Evolutionary conservation across 495 filamentous ascomycete species (phyloP).

Genomic region (Talaromyces ruber): DNA sequence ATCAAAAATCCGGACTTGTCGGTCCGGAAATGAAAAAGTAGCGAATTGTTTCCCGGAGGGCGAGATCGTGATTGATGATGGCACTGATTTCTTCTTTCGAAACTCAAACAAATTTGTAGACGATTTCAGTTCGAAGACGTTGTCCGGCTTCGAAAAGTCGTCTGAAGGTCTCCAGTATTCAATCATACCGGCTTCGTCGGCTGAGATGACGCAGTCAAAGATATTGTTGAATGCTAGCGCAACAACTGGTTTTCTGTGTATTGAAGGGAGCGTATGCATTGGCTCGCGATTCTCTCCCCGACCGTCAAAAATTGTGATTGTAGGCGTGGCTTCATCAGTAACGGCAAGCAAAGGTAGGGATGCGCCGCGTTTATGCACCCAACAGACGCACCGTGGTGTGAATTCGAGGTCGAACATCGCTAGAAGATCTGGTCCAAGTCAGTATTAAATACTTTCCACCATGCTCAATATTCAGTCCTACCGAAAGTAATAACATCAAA

Average conservation of each 20-base stretch:
- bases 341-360: slow-evolving; percentile 81
- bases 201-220: slow-evolving; percentile 84
- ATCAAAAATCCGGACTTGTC: slow-evolving; percentile 86
- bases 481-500: slow-evolving; percentile 94
- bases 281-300: slow-evolving; percentile 69
- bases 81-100: slow-evolving; percentile 85
- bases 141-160: slow-evolving; percentile 83
- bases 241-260: slow-evolving; percentile 72
- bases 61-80: slow-evolving; percentile 78
- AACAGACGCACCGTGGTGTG: slow-evolving; percentile 74
- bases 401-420: slow-evolving; percentile 70
- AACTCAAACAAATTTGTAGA: slow-evolving; percentile 93
- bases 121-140: slow-evolving; percentile 86
- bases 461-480: slow-evolving; percentile 19
- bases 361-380: slow-evolving; percentile 83
- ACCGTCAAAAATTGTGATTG: slow-evolving; percentile 80
- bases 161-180: slow-evolving; percentile 85
- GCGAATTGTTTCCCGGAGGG: slow-evolving; percentile 78
- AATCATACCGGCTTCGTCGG: slow-evolving; percentile 86
- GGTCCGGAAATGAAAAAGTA: slow-evolving; percentile 87
- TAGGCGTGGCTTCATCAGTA: slow-evolving; percentile 66
- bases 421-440: slow-evolving; percentile 54
- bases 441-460: slow-evolving; percentile 5
- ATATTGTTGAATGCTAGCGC: slow-evolving; percentile 83
- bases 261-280: slow-evolving; percentile 60